phyloP scores from a whole-genome alignment of 495 filamentous ascomycete species.

The Jackrogersella minutella region DNA sequence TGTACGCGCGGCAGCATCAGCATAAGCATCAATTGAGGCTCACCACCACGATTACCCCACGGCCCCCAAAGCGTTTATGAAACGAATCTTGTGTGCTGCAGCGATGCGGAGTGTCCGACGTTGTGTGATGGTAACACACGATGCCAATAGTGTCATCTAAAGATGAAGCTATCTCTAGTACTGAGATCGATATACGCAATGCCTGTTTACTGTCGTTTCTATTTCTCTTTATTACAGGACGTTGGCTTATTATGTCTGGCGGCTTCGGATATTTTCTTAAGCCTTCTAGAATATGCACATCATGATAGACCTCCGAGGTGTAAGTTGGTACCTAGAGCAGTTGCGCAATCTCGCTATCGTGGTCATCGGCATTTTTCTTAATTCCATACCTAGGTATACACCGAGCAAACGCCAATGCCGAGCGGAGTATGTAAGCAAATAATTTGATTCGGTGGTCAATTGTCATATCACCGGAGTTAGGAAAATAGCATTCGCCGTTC shows the following conservation, averaged over 20 bases:
- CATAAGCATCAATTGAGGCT: slow-evolving; percentile 26
- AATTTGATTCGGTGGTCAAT: slow-evolving; percentile 13
- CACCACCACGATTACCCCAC: slow-evolving; percentile 16
- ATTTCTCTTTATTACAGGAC: background rate
- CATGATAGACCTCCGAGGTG: background rate
- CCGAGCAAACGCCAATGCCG: background rate
- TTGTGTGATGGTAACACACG: slow-evolving; percentile 24
- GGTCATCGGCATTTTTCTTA: background rate
- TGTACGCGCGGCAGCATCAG: slow-evolving; percentile 20
- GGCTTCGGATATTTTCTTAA: background rate
- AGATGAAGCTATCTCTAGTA: slow-evolving; percentile 3
- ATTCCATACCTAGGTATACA: background rate
- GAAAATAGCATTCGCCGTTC: slow-evolving; percentile 19
- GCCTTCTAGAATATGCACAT: background rate
- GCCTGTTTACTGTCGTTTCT: slow-evolving; percentile 3
- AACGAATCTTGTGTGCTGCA: background rate
- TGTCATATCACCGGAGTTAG: slow-evolving; percentile 30
- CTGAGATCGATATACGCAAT: background rate
- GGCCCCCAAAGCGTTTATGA: slow-evolving; percentile 23
- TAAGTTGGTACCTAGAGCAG: background rate
- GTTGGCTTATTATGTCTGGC: background rate
- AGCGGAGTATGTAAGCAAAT: slow-evolving; percentile 7
- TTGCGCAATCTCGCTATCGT: no score
- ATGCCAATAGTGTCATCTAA: slow-evolving; percentile 11
- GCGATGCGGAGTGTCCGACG: slow-evolving; percentile 34